Conservation (phyloP, 2,329 filamentous ascomycete species). For the Rutstroemia sp. region DNA sequence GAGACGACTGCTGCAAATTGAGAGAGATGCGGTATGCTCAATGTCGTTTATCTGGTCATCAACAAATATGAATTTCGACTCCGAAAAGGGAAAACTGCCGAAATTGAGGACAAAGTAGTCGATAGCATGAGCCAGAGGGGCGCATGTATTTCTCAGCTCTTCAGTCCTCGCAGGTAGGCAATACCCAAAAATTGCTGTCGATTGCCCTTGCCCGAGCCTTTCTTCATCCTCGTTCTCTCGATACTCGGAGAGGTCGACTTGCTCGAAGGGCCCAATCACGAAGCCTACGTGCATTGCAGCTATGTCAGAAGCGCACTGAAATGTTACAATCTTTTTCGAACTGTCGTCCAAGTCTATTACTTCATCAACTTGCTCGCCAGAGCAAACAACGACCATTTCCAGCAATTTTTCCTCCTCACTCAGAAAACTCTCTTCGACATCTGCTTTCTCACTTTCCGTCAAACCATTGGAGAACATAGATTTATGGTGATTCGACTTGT, state of each 20-base stretch:
- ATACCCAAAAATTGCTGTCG: conserved; percentile 83
- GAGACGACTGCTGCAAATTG: conserved; percentile 79
- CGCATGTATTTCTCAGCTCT: conserved; percentile 80
- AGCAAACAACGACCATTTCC: conserved; percentile 86
- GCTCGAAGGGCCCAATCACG: conserved; percentile 89
- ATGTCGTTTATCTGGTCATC: conserved; percentile 78
- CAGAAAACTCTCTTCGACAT: conserved; percentile 30
- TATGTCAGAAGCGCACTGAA: conserved; percentile 66
- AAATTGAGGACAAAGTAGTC: conserved; percentile 87
- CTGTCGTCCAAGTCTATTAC: conserved; percentile 68
- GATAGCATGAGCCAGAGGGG: conserved; percentile 77
- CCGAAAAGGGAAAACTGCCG: conserved; percentile 83
- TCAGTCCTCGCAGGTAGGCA: conserved; percentile 77
- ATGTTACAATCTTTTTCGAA: conserved; percentile 80
- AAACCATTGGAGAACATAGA: neutral
- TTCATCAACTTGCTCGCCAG: conserved; percentile 82
- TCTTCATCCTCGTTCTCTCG: conserved; percentile 88
- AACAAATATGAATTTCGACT: conserved; percentile 90
- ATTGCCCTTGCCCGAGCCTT: conserved; percentile 71
- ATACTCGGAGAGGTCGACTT: conserved; percentile 82
- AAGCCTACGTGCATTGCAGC: conserved; percentile 89
- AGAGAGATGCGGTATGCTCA: conserved; percentile 71
- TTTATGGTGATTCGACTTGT: conserved; percentile 26
- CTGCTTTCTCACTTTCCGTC: conserved; percentile 10
- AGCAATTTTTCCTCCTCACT: conserved; percentile 76